A percentile compares a stretch with the other conserved stretches of the same genome.
phyloP scores from a whole-genome alignment of 176 grass and related monocot genomes.

The Bolboschoenus planiculmis region DNA sequence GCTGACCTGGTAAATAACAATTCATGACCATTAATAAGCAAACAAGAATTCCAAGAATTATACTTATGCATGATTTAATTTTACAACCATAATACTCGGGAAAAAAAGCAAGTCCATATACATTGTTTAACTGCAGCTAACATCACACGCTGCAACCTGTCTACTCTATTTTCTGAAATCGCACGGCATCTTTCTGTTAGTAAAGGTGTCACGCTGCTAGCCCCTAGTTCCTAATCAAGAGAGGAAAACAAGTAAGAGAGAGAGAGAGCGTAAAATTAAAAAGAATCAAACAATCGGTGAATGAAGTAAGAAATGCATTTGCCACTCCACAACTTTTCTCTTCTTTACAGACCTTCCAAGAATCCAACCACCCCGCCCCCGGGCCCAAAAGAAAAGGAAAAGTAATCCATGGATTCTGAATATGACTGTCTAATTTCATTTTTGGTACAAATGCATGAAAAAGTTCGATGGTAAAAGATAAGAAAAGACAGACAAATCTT shows the following conservation, averaged over 20 bases:
- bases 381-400: not conserved
- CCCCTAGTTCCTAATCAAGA: conserved; percentile 74
- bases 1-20: conserved; percentile 58
- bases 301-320: not conserved
- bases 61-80: not conserved
- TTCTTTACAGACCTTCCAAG: not conserved
- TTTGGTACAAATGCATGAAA: not conserved
- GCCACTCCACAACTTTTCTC: not conserved
- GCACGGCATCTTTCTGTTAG: conserved; percentile 66
- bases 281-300: not conserved
- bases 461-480: not conserved
- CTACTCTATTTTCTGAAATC: conserved; percentile 79
- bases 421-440: not conserved
- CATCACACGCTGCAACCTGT: conserved; percentile 79
- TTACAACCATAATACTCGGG: not conserved
- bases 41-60: not conserved
- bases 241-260: not conserved
- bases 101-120: conserved; percentile 23
- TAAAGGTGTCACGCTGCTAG: conserved; percentile 82
- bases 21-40: not conserved
- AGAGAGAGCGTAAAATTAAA: not conserved
- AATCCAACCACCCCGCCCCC: no score
- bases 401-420: not conserved
- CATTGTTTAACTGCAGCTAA: conserved; percentile 96
- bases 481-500: not conserved